These are phyloP conservation scores for Diplosphaera chodatii DNA, from an alignment of 139 green algal species.

Conservation along the genomic window DNA sequence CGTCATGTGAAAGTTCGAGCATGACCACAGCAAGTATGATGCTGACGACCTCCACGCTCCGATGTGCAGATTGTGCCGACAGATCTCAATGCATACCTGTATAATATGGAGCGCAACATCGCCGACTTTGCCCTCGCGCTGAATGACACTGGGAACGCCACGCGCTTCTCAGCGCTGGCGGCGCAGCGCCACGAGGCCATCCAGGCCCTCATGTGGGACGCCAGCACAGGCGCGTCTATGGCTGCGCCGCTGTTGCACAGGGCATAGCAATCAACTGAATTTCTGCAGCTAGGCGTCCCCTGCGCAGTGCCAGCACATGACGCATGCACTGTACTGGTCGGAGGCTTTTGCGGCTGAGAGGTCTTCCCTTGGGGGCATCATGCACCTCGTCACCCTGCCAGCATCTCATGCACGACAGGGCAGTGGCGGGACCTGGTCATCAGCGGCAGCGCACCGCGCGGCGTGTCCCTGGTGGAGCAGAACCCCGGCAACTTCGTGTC, in stretches of 20 bases:
- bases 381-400: too few species aligned
- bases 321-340: too few species aligned
- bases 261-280: too few species aligned
- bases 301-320: too few species aligned
- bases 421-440: slow-evolving; percentile 73
- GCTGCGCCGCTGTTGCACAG: too few species aligned
- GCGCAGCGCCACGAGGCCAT: slow-evolving; percentile 39
- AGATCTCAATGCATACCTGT: slow-evolving; percentile 88
- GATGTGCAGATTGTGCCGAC: slow-evolving; percentile 60
- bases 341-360: too few species aligned
- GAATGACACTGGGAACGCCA: slow-evolving; percentile 3
- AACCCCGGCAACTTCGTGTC: slow-evolving; percentile 46
- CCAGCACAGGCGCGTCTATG: slow-evolving; percentile 1
- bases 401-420: too few species aligned
- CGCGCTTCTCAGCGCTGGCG: slow-evolving; percentile 16
- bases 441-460: neutral
- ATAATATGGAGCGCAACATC: slow-evolving; percentile 47
- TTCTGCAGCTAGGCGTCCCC: too few species aligned
- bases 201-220: slow-evolving; percentile 63
- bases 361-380: too few species aligned
- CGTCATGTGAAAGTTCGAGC: too few species aligned
- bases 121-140: slow-evolving; percentile 25
- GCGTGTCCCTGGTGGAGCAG: neutral
- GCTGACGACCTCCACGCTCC: too few species aligned
- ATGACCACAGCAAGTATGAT: too few species aligned